A percentile compares a stretch with the other conserved stretches of the same genome.
Conservation (phyloP, 192 early-diverging fungal species). For the Diversispora epigaea region DNA sequence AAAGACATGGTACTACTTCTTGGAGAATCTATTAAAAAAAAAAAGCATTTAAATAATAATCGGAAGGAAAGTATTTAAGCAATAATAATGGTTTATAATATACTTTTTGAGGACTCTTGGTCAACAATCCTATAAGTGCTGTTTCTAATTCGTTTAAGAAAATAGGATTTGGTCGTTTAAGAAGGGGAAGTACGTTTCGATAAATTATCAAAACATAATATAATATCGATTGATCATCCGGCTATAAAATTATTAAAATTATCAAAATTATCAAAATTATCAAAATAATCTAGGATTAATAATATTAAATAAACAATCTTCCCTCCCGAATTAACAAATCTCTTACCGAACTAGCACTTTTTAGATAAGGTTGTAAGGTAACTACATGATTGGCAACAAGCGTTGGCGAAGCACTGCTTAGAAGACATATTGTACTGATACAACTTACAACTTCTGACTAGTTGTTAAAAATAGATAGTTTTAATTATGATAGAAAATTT, state of each 20-base stretch:
- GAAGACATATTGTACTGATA: conserved; percentile 50
- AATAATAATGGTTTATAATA: background rate
- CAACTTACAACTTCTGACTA: conserved; percentile 37
- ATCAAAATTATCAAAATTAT: no score
- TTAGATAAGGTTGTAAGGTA: conserved; percentile 60
- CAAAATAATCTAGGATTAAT: background rate
- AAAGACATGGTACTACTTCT: conserved; percentile 71
- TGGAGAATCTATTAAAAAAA: conserved; percentile 53
- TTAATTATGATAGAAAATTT: background rate
- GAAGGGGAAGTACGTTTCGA: conserved; percentile 51
- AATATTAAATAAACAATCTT: background rate
- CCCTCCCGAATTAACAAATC: background rate
- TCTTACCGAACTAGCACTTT: conserved; percentile 32
- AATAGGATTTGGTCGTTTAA: conserved; percentile 51
- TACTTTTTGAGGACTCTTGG: conserved; percentile 52
- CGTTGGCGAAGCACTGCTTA: conserved; percentile 56
- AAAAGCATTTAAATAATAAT: conserved; percentile 3
- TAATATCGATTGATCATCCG: conserved; percentile 51
- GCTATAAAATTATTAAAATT: conserved; percentile 36
- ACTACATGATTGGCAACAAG: conserved; percentile 53
- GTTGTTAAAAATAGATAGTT: conserved; percentile 31
- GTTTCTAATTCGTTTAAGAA: conserved; percentile 59
- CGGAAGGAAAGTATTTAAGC: background rate
- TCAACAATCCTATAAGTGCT: conserved; percentile 58
- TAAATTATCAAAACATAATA: conserved; percentile 56